phyloP scores from a whole-genome alignment of 306 rosid genomes.

The Glycyrrhiza uralensis region DNA sequence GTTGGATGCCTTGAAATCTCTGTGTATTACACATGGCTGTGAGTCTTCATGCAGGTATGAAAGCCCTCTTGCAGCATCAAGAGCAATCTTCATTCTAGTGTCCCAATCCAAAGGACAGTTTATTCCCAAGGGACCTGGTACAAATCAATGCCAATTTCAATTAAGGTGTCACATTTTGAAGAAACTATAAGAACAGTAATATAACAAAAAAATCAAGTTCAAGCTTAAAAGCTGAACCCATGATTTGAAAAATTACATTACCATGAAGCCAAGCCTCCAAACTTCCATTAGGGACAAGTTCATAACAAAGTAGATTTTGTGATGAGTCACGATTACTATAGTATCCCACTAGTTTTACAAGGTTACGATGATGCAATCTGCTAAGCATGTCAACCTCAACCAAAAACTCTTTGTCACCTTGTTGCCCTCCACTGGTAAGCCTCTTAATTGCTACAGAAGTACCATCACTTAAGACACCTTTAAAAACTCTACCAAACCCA shows the following conservation, averaged over 20 bases:
- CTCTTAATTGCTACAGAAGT: slow-evolving; percentile 96
- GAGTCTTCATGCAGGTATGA: slow-evolving; percentile 96
- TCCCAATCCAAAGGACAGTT: slow-evolving; percentile 99
- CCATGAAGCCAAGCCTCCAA: slow-evolving; percentile 99
- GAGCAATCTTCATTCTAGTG: slow-evolving; percentile 95
- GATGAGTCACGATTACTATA: slow-evolving; percentile 81
- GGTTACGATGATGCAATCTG: slow-evolving; percentile 96
- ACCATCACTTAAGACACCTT: slow-evolving; percentile 90
- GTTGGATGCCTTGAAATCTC: slow-evolving; percentile 98
- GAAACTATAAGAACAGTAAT: not conserved
- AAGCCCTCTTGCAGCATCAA: slow-evolving; percentile 98
- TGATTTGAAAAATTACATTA: slow-evolving; percentile 39
- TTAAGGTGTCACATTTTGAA: not conserved
- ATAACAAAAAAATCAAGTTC: slow-evolving; percentile 6
- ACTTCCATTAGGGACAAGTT: slow-evolving; percentile 97
- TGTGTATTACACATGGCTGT: slow-evolving; percentile 93
- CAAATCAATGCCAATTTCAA: slow-evolving; percentile 19
- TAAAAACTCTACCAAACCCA: slow-evolving; percentile 89
- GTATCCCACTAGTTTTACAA: slow-evolving; percentile 92
- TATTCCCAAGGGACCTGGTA: slow-evolving; percentile 85
- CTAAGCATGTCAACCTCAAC: slow-evolving; percentile 99
- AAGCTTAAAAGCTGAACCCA: not conserved
- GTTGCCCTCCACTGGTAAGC: slow-evolving; percentile 93
- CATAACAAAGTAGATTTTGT: slow-evolving; percentile 93
- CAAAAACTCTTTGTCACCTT: slow-evolving; percentile 91